Percentiles rank a stretch among this genome's conserved stretches.
These are phyloP conservation scores for Nyssa sinensis DNA, from an alignment of 148 eudicot genomes.

Conservation along the genomic window DNA sequence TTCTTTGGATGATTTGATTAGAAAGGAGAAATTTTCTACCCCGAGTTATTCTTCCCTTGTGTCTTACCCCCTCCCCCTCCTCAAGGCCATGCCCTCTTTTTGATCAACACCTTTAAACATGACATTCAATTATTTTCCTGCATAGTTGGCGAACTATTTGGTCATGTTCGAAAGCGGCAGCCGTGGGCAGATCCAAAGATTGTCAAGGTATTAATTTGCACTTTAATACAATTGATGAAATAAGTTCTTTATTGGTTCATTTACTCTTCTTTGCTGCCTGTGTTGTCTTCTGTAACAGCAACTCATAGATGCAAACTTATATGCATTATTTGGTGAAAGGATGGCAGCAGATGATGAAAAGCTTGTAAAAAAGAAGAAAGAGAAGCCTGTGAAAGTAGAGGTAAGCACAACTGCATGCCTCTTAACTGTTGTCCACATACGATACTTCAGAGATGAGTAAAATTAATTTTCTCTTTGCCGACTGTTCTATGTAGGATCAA, in stretches of 20 bases:
- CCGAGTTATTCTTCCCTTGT: neutral
- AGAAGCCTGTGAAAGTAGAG: slow-evolving; percentile 86
- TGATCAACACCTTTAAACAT: neutral
- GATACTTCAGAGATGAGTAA: slow-evolving; percentile 1
- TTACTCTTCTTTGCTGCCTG: slow-evolving; percentile 1
- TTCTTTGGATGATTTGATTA: neutral
- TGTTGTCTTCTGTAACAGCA: slow-evolving; percentile 45
- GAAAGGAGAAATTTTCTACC: neutral
- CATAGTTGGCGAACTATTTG: slow-evolving; percentile 83
- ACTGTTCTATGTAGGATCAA: slow-evolving; percentile 46
- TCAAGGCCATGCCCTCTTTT: neutral
- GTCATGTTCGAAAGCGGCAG: slow-evolving; percentile 76
- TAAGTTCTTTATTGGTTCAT: slow-evolving; percentile 1
- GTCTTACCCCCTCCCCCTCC: no score
- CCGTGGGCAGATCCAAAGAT: slow-evolving; percentile 99
- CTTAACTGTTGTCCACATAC: neutral
- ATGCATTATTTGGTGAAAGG: slow-evolving; percentile 73
- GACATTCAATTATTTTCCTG: slow-evolving; percentile 9
- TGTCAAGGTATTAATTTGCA: slow-evolving; percentile 59
- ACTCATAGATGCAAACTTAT: slow-evolving; percentile 67
- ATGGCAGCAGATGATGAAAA: slow-evolving; percentile 96
- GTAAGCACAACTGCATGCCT: slow-evolving; percentile 26
- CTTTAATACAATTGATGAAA: slow-evolving; percentile 5
- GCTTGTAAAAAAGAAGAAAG: slow-evolving; percentile 89
- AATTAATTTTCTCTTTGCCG: neutral